Base-by-base conservation (phyloP, 495 filamentous ascomycete genomes). In the Podospora didyma region DNA sequence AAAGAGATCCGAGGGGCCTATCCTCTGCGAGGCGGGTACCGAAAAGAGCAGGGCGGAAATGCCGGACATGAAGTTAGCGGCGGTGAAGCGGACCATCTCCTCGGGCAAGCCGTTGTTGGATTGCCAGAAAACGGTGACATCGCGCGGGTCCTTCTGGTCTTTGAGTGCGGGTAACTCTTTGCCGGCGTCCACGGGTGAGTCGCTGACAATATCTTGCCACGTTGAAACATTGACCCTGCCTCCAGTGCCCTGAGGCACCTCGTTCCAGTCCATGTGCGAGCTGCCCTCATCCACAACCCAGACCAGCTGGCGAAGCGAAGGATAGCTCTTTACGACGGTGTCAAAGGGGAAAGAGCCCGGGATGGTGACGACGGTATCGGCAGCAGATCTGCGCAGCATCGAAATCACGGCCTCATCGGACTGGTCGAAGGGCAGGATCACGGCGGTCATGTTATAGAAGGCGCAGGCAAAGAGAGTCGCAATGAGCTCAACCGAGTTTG, bases 221-320 rank as follows among this genome's bases (percentile, higher is more conserved):
- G 91, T 91, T 14, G 86, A 81, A 10, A 96, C 89, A 22, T 87
- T 85, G 57, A 93, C 76, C 49, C 77, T 83, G 42, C 85, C 81
- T 24, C 86, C 85, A 41, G 86, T 84, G 16, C 86, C 85, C 59
- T 85, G 82, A 11, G 90, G 90, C 2, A 91, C 84, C 62, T 90
- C 89, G 66, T 91, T 80, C 81, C 83, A 86, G 72, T 96, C 93
- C 80, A 97, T 89, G 66, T 99, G 94, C 58, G 84, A 82, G 73
- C 89, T 97, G 31, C 89, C 90, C 63, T 88, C 79, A 62, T 97
- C 94, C 7, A 94, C 95, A 3, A 97, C 92, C 90, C 92, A 97
- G 55, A 97, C 79, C 14, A 96, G 81, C 53, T 91, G 84, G 53
- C 87, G 85, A 9, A 97, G 75, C 47, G 82, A 79, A 11, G 82